Percentiles rank a stretch among this genome's conserved stretches.
These are phyloP conservation scores for Ophiostoma himal-ulmi DNA, from an alignment of 2,329 filamentous ascomycete species.

Conservation along the genomic window DNA sequence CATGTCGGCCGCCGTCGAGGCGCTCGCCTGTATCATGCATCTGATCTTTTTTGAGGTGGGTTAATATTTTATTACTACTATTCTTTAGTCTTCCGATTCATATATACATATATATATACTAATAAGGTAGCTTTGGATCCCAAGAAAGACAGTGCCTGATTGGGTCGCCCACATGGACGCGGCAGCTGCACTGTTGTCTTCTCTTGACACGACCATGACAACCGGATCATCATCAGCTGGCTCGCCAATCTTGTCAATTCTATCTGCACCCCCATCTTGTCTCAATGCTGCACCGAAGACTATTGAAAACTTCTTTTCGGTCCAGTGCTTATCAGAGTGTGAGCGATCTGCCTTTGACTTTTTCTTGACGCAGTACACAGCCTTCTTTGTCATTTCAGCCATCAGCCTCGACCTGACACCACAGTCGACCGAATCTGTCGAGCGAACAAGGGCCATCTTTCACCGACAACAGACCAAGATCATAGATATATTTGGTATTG, in stretches of 20 bases:
- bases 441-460: slow-evolving; percentile 21
- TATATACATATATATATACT: background rate
- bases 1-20: slow-evolving; percentile 21
- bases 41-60: slow-evolving; percentile 18
- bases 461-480: slow-evolving; percentile 18
- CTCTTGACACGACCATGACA: slow-evolving; percentile 17
- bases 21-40: slow-evolving; percentile 20
- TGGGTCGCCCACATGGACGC: slow-evolving; percentile 21
- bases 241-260: background rate
- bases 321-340: slow-evolving; percentile 16
- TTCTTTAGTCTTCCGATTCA: no score
- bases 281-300: background rate
- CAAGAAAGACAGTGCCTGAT: slow-evolving; percentile 14
- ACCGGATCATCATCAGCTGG: background rate
- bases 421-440: slow-evolving; percentile 17
- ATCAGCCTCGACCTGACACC: slow-evolving; percentile 16
- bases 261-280: background rate
- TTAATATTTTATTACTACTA: background rate
- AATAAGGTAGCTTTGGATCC: slow-evolving; percentile 16
- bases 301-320: slow-evolving; percentile 11
- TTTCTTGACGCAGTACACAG: slow-evolving; percentile 19
- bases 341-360: slow-evolving; percentile 18
- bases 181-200: slow-evolving; percentile 18
- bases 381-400: slow-evolving; percentile 15
- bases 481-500: slow-evolving; percentile 15